A percentile compares a stretch with the other conserved stretches of the same genome.
These are phyloP conservation scores for Candida germanica DNA, from an alignment of 805 yeast species.

Conservation along the genomic window DNA sequence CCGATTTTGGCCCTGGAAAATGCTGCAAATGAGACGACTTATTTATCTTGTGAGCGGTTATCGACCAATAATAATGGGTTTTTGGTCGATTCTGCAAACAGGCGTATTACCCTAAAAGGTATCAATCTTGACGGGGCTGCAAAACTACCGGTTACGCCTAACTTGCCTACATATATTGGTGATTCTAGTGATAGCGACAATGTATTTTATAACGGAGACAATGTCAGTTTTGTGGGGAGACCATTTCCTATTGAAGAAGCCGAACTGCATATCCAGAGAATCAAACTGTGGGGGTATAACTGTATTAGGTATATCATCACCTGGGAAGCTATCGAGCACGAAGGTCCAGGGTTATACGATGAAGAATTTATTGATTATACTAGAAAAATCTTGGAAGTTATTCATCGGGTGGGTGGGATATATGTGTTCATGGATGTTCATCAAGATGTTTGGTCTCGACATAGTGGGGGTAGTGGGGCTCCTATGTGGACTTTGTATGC, in stretches of 20 bases:
- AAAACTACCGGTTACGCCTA: conserved; percentile 65
- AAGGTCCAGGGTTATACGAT: conserved; percentile 82
- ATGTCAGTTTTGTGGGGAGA: conserved; percentile 76
- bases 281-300: conserved; percentile 81
- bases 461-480: conserved; percentile 88
- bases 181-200: conserved; percentile 33
- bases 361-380: conserved; percentile 71
- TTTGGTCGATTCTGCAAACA: conserved; percentile 54
- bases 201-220: conserved; percentile 65
- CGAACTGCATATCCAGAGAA: conserved; percentile 59
- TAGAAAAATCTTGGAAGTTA: conserved; percentile 53
- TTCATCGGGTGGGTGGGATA: conserved; percentile 64
- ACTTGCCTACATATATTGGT: conserved; percentile 40
- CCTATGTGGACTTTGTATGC: conserved; percentile 91
- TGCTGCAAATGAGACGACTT: conserved; percentile 2
- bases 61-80: conserved; percentile 43
- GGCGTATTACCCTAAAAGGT: conserved; percentile 69
- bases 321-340: conserved; percentile 92
- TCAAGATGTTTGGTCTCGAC: conserved; percentile 93
- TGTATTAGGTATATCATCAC: conserved; percentile 71
- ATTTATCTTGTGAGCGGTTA: conserved; percentile 21
- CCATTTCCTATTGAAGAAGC: conserved; percentile 81
- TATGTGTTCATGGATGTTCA: conserved; percentile 85
- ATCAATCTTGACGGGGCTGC: conserved; percentile 75
- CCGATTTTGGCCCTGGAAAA: conserved; percentile 12